phyloP scores from a whole-genome alignment of 495 filamentous ascomycete genomes.

The Aspergillus biplanus region DNA sequence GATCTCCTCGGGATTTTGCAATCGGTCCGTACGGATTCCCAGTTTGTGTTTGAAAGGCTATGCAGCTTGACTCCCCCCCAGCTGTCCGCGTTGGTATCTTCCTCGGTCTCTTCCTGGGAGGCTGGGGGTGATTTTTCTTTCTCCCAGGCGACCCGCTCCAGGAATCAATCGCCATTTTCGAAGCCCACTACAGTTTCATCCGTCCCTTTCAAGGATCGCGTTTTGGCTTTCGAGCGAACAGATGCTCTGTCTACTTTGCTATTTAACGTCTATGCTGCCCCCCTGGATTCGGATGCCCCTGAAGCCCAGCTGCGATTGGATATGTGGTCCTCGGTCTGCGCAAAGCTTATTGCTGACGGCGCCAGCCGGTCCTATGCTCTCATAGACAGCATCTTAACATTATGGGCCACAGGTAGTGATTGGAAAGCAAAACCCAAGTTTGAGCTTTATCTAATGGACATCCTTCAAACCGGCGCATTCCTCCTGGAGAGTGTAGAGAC shows the following conservation, averaged over 20 bases:
- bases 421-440: slow-evolving; percentile 89
- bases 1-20: slow-evolving; percentile 78
- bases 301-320: slow-evolving; percentile 81
- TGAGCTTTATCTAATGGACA: slow-evolving; percentile 91
- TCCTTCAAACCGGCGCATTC: slow-evolving; percentile 89
- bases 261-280: slow-evolving; percentile 79
- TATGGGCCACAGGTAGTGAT: slow-evolving; percentile 82
- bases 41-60: slow-evolving; percentile 83
- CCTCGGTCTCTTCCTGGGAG: slow-evolving; percentile 75
- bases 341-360: slow-evolving; percentile 61
- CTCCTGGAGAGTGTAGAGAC: slow-evolving; percentile 78
- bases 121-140: slow-evolving; percentile 82
- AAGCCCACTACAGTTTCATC: slow-evolving; percentile 64
- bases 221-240: slow-evolving; percentile 77
- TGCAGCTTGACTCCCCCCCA: slow-evolving; percentile 72
- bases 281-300: slow-evolving; percentile 70
- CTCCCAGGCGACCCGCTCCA: slow-evolving; percentile 66
- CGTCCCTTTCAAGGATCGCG: slow-evolving; percentile 46
- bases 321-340: slow-evolving; percentile 86
- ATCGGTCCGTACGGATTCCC: slow-evolving; percentile 79
- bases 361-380: slow-evolving; percentile 48
- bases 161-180: slow-evolving; percentile 53
- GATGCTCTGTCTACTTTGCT: slow-evolving; percentile 85
- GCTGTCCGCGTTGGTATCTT: slow-evolving; percentile 70
- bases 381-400: slow-evolving; percentile 63